Conservation (phyloP, 2,329 filamentous ascomycete genomes). For the Coniochaeta pulveracea region DNA sequence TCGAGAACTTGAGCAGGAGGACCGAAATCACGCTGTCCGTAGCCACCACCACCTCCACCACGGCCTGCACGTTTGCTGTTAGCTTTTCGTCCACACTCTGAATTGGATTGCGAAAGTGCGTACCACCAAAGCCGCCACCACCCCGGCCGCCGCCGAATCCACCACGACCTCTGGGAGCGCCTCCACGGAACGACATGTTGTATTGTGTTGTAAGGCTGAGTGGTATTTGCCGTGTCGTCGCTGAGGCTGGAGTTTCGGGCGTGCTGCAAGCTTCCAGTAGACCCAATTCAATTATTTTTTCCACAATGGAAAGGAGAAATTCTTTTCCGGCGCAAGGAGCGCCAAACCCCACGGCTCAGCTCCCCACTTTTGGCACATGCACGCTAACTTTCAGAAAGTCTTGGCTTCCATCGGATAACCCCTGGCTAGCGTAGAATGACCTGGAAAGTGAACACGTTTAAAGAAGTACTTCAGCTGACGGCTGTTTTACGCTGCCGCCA, state of each 20-base stretch:
- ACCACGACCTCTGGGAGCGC: conserved; percentile 29
- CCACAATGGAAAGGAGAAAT: background rate
- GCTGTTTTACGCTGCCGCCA: too few species aligned
- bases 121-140: conserved; percentile 26
- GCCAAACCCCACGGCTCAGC: too few species aligned
- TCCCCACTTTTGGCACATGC: too few species aligned
- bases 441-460: too few species aligned
- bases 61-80: conserved; percentile 34
- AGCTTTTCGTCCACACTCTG: conserved; percentile 3
- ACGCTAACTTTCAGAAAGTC: too few species aligned
- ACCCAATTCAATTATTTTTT: conserved; percentile 4
- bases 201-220: conserved; percentile 4
- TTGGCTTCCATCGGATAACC: too few species aligned
- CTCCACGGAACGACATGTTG: conserved; percentile 52
- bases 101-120: background rate
- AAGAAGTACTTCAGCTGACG: too few species aligned
- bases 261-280: background rate
- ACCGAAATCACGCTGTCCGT: conserved; percentile 46
- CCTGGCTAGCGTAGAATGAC: too few species aligned
- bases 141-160: conserved; percentile 32
- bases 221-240: conserved; percentile 2
- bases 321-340: conserved; percentile 1
- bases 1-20: conserved; percentile 57
- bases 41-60: conserved; percentile 34
- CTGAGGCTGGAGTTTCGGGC: background rate